Evolutionary conservation across 2,329 filamentous ascomycete species (phyloP).

Genomic region (Sarocladiaceae sp.): DNA sequence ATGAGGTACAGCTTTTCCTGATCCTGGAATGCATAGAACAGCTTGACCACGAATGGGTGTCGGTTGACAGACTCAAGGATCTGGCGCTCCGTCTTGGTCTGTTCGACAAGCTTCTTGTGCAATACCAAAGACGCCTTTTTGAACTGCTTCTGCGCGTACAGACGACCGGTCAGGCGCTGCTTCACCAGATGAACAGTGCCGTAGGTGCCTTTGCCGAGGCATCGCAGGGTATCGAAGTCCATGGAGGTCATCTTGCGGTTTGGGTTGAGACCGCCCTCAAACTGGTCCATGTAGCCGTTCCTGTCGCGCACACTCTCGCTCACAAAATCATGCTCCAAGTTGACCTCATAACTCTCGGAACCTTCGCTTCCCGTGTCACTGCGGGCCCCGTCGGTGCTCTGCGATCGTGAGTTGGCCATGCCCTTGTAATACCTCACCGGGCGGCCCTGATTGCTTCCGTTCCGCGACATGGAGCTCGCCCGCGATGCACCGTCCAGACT

Average conservation of each 20-base stretch:
- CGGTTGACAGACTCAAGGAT: slow-evolving; percentile 94
- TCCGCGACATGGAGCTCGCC: slow-evolving; percentile 49
- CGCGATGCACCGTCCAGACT: slow-evolving; percentile 55
- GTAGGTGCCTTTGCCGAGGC: slow-evolving; percentile 92
- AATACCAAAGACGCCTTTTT: slow-evolving; percentile 94
- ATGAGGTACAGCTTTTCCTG: slow-evolving; percentile 97
- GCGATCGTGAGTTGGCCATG: slow-evolving; percentile 41
- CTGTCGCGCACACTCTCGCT: slow-evolving; percentile 54
- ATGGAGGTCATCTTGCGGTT: slow-evolving; percentile 81
- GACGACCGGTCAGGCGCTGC: slow-evolving; percentile 75
- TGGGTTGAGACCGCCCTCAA: slow-evolving; percentile 49
- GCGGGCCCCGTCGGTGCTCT: slow-evolving; percentile 49
- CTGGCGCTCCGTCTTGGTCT: slow-evolving; percentile 92
- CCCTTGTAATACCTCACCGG: not conserved
- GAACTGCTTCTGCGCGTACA: slow-evolving; percentile 98
- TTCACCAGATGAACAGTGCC: slow-evolving; percentile 92
- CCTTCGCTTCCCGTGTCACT: slow-evolving; percentile 49
- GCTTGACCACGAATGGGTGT: slow-evolving; percentile 95
- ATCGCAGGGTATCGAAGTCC: slow-evolving; percentile 86
- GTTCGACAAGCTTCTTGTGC: slow-evolving; percentile 91
- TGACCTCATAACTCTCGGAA: slow-evolving; percentile 81
- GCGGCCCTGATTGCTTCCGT: slow-evolving; percentile 32
- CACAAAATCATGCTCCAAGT: slow-evolving; percentile 77
- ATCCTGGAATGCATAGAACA: slow-evolving; percentile 98
- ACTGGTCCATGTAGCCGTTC: slow-evolving; percentile 31